Percentiles rank a stretch among this genome's conserved stretches.
phyloP scores from a whole-genome alignment of 2,329 filamentous ascomycete genomes.

The Cladophialophora immunda region DNA sequence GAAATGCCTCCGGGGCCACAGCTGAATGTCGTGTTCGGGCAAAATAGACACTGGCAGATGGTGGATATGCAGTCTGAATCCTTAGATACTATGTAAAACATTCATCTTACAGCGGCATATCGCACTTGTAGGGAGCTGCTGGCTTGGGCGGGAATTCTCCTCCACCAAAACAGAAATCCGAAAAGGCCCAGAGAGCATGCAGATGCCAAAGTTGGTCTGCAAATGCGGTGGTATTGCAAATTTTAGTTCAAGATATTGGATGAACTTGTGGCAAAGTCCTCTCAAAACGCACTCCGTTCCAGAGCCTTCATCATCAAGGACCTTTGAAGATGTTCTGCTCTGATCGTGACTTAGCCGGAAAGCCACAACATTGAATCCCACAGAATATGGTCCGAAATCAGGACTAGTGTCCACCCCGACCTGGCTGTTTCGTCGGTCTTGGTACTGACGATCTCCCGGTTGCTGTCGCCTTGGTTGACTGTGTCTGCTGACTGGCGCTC shows the following conservation, averaged over 20 bases:
- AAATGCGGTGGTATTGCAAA: not conserved
- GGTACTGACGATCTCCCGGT: not conserved
- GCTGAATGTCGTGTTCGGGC: too few relatives aligned
- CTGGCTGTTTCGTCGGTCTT: not conserved
- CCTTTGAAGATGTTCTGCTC: not conserved
- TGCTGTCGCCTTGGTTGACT: not conserved
- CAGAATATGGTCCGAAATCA: not conserved
- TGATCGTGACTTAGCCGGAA: not conserved
- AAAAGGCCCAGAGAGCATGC: not conserved
- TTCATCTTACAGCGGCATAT: too few relatives aligned
- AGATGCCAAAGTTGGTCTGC: not conserved
- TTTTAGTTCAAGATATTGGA: too few relatives aligned
- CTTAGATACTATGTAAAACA: too few relatives aligned
- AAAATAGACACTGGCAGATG: too few relatives aligned
- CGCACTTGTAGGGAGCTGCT: too few relatives aligned
- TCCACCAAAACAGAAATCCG: too few relatives aligned
- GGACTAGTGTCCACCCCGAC: not conserved
- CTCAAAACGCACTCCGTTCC: not conserved
- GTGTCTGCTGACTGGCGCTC: not conserved
- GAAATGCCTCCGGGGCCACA: too few relatives aligned
- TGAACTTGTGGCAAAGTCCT: not conserved
- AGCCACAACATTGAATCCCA: too few relatives aligned
- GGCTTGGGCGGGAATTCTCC: too few relatives aligned
- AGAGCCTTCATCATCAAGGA: not conserved
- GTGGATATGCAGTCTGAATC: too few relatives aligned